phyloP scores from a whole-genome alignment of 352 stramenopile genomes.

The Phytophthora parvispora region DNA sequence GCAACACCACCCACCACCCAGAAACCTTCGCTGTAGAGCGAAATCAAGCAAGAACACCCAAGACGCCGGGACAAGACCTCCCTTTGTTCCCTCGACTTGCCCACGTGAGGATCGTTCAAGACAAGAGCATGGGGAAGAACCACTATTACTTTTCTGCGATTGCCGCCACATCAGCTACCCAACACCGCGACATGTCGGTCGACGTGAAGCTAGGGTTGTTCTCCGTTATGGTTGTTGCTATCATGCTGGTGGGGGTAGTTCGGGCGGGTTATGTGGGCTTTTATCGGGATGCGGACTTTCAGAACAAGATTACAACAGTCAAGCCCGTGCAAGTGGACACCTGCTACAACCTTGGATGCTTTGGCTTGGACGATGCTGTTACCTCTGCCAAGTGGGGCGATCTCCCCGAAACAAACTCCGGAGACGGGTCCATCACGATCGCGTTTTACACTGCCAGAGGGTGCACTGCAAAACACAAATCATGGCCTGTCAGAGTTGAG shows the following conservation, averaged over 20 bases:
- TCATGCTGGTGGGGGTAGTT: background rate
- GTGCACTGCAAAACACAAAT: background rate
- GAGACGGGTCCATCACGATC: background rate
- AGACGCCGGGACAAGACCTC: no score
- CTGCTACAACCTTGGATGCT: slow-evolving; percentile 15
- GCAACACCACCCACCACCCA: no score
- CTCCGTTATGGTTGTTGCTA: background rate
- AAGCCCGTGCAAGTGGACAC: slow-evolving; percentile 8
- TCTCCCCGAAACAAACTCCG: slow-evolving; percentile 3
- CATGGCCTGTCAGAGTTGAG: background rate
- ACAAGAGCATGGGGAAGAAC: background rate
- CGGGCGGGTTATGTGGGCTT: slow-evolving; percentile 13
- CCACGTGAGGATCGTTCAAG: no score
- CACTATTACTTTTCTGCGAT: background rate
- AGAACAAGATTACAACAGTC: slow-evolving; percentile 8
- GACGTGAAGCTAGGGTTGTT: background rate
- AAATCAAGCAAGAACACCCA: no score
- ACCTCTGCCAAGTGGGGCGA: slow-evolving; percentile 12
- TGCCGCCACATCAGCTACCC: background rate
- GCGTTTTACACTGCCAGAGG: background rate
- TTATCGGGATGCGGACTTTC: slow-evolving; percentile 14
- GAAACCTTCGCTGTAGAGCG: no score
- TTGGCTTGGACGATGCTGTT: background rate
- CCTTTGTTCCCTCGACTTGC: no score
- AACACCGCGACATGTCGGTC: background rate